A percentile compares a stretch with the other conserved stretches of the same genome.
Evolutionary conservation across 495 filamentous ascomycete genomes (phyloP).

Genomic region (Tuber aestivum): DNA sequence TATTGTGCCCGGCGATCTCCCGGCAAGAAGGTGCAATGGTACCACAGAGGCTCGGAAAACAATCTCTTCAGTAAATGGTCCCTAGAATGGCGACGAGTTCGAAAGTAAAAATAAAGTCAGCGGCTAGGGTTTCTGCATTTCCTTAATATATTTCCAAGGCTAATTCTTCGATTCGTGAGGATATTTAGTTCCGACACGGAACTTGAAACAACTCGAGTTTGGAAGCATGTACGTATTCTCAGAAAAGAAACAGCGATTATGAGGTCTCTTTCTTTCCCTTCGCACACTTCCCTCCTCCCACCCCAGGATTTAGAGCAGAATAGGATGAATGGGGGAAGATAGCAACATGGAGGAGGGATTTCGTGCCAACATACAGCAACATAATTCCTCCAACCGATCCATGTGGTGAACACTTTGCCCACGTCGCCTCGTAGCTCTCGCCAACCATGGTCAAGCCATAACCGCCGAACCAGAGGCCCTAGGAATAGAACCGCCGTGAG

Average conservation of each 20-base stretch:
- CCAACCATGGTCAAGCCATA: constrained; percentile 63
- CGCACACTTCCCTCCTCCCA: neutral
- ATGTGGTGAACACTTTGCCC: constrained; percentile 51
- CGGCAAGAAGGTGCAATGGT: constrained; percentile 74
- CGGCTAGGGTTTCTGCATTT: constrained; percentile 15
- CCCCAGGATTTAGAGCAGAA: neutral
- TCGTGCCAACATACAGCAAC: constrained; percentile 51
- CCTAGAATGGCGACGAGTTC: constrained; percentile 48
- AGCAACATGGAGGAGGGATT: constrained; percentile 16
- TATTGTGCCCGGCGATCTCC: constrained; percentile 52
- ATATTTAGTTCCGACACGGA: neutral
- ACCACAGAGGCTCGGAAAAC: constrained; percentile 84
- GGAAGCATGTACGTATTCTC: constrained; percentile 13
- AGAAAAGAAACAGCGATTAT: neutral
- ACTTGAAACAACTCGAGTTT: constrained; percentile 12
- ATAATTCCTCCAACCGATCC: constrained; percentile 62
- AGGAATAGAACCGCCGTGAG: constrained; percentile 75
- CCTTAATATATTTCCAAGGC: neutral
- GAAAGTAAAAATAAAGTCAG: constrained; percentile 12
- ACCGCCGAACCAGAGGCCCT: constrained; percentile 73
- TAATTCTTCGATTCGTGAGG: neutral
- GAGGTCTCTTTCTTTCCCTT: neutral
- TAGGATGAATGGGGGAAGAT: neutral
- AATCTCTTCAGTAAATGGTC: constrained; percentile 84
- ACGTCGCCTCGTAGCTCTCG: constrained; percentile 52